Percentiles rank a stretch among this genome's conserved stretches.
Evolutionary conservation across 2,329 filamentous ascomycete species (phyloP).

Genomic region (Fonsecaea pedrosoi): DNA sequence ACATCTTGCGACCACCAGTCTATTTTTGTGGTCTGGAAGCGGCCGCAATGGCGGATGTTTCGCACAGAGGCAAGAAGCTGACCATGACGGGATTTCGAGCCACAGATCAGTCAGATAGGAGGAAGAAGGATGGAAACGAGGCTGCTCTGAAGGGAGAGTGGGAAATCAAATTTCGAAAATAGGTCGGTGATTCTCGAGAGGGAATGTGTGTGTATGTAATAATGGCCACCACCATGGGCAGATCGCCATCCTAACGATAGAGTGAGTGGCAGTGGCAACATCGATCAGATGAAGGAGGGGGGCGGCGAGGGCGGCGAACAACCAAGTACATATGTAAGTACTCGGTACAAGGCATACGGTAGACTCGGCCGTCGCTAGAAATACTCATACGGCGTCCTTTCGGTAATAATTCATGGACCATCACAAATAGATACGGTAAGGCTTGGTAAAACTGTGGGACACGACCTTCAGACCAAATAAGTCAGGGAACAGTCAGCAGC

Average conservation of each 20-base stretch:
- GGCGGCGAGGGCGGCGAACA: too few species aligned
- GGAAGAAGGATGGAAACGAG: background rate
- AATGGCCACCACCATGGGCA: background rate
- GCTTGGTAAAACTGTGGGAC: background rate
- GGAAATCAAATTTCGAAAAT: conserved; percentile 5
- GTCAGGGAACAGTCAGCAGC: conserved; percentile 34
- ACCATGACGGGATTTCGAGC: background rate
- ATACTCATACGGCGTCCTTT: background rate
- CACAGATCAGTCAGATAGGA: background rate
- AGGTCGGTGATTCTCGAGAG: background rate
- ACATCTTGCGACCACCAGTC: background rate
- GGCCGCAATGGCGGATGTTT: background rate
- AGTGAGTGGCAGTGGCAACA: conserved; percentile 8
- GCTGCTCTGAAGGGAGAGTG: background rate
- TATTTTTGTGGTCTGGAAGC: background rate
- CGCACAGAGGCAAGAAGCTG: background rate
- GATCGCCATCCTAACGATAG: conserved; percentile 1
- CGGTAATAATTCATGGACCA: background rate
- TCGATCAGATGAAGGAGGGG: background rate
- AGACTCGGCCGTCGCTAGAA: background rate
- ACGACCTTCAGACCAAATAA: conserved; percentile 17
- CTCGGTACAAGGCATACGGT: too few species aligned
- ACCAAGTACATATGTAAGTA: too few species aligned
- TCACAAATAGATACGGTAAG: background rate
- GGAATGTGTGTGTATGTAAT: background rate